Evolutionary conservation across 257 asterid genomes (phyloP).

Genomic region (Plantago elongata): DNA sequence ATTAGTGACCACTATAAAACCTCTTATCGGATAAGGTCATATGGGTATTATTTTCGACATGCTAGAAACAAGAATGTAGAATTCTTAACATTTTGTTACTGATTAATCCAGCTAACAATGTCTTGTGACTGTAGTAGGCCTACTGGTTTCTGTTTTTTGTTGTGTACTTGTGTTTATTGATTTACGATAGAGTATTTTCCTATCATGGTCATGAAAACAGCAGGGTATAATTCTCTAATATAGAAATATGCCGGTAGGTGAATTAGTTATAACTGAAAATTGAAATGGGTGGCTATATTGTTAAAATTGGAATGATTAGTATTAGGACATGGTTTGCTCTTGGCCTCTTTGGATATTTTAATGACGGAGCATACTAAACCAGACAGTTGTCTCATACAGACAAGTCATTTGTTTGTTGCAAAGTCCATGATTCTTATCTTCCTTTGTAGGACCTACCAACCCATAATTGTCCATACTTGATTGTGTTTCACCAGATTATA

Average conservation of each 20-base stretch:
- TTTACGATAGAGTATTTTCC: not conserved
- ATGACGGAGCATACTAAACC: conserved; percentile 3
- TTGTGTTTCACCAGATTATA: conserved; percentile 6
- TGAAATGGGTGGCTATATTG: conserved; percentile 3
- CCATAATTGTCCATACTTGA: conserved; percentile 23
- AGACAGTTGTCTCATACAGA: conserved; percentile 25
- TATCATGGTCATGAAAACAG: not conserved
- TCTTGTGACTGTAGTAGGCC: not conserved
- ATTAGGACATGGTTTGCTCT: not conserved
- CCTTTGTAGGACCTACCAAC: conserved; percentile 19
- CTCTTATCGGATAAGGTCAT: too few relatives aligned
- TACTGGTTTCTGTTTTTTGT: not conserved
- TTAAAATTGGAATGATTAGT: not conserved
- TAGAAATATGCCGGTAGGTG: conserved; percentile 11
- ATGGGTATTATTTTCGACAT: too few relatives aligned
- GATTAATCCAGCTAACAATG: not conserved
- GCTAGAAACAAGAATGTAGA: too few relatives aligned
- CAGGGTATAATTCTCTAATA: conserved; percentile 1
- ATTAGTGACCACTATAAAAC: too few relatives aligned
- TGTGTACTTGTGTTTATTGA: not conserved
- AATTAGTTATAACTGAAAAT: conserved; percentile 10
- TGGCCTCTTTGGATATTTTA: conserved; percentile 13
- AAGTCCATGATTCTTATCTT: conserved; percentile 17
- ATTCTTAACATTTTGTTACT: too few relatives aligned
- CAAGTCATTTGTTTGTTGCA: conserved; percentile 25